Percentiles rank a stretch among this genome's conserved stretches.
phyloP scores from a whole-genome alignment of 2,329 filamentous ascomycete species.

The Pseudocercospora pini-densiflorae region DNA sequence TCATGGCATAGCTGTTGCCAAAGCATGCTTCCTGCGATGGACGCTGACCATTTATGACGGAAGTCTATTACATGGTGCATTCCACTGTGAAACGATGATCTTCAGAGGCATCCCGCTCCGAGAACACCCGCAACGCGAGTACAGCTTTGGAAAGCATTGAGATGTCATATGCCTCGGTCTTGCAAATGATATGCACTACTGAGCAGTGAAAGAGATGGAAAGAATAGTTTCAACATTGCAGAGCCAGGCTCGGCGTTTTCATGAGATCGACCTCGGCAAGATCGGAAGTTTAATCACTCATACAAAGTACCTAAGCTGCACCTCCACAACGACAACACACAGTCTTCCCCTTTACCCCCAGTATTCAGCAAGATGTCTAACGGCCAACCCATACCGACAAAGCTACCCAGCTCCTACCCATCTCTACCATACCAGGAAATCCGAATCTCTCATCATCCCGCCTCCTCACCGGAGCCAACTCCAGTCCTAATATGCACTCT shows the following conservation, averaged over 20 bases:
- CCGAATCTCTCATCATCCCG: slow-evolving; percentile 28
- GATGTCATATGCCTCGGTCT: neutral
- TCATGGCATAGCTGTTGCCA: neutral
- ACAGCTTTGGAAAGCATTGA: neutral
- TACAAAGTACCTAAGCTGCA: neutral
- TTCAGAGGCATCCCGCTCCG: neutral
- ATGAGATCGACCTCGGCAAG: neutral
- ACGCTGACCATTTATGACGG: neutral
- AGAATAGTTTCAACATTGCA: neutral
- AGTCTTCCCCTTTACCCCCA: neutral
- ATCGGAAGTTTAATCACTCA: neutral
- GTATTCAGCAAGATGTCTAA: neutral
- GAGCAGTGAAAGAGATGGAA: neutral
- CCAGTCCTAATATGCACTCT: slow-evolving; percentile 27
- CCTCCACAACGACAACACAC: neutral
- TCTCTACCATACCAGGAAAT: slow-evolving; percentile 24
- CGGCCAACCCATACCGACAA: neutral
- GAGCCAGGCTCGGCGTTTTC: neutral
- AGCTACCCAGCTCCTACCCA: neutral
- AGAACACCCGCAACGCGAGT: neutral
- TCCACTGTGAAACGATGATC: neutral
- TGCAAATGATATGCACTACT: neutral
- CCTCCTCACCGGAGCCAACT: slow-evolving; percentile 22
- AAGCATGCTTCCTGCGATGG: neutral
- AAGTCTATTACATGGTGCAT: neutral